Evolutionary conservation across 2,329 filamentous ascomycete species (phyloP).

Genomic region (Trichoderma afroharzianum): DNA sequence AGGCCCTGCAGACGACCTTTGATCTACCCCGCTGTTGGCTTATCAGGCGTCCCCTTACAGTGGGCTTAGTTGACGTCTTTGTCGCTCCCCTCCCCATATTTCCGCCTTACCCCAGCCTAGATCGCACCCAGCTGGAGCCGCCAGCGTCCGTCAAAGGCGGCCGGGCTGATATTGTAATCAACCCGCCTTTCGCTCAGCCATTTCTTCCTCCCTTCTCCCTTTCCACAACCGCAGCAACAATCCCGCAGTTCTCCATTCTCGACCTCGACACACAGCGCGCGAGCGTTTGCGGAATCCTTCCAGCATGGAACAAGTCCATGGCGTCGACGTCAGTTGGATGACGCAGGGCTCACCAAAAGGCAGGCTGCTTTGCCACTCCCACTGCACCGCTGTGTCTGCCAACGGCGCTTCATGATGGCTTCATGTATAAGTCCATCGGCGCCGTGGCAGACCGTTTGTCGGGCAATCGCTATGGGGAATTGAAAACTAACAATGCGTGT

Average conservation of each 20-base stretch:
- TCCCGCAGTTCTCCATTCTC: neutral
- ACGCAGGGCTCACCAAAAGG: slow-evolving; percentile 77
- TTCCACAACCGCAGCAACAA: neutral
- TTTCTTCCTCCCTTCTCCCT: neutral
- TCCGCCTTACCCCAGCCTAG: slow-evolving; percentile 16
- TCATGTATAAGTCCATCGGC: neutral
- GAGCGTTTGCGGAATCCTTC: slow-evolving; percentile 14
- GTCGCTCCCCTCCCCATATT: neutral
- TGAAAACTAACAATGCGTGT: neutral
- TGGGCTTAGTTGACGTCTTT: slow-evolving; percentile 9
- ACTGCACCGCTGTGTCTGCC: slow-evolving; percentile 13
- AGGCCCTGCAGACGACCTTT: neutral
- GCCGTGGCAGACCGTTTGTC: neutral
- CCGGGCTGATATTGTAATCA: slow-evolving; percentile 7
- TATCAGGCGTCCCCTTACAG: slow-evolving; percentile 8
- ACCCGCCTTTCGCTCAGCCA: slow-evolving; percentile 4
- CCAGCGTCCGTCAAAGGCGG: slow-evolving; percentile 5
- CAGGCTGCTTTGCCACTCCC: slow-evolving; percentile 39
- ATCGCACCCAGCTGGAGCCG: slow-evolving; percentile 13
- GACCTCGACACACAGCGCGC: neutral
- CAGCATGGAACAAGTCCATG: slow-evolving; percentile 75
- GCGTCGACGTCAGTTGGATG: slow-evolving; percentile 88
- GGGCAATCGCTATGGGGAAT: neutral
- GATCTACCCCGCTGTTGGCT: slow-evolving; percentile 15
- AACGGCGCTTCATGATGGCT: neutral